Base-by-base conservation (phyloP, 768 basidiomycete genomes). In the Dendrothele bispora region DNA sequence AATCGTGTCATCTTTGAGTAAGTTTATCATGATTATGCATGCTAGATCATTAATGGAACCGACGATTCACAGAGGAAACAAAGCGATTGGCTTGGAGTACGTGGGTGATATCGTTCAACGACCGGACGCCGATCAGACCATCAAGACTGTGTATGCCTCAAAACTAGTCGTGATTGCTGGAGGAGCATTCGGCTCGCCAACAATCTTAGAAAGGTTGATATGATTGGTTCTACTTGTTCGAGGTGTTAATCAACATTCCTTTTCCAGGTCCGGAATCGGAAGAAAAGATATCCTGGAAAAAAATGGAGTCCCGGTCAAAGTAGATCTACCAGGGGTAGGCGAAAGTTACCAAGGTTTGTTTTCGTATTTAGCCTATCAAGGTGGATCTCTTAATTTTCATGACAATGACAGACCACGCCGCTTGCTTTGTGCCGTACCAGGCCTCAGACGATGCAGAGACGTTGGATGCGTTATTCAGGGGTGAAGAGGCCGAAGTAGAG, bases 321-420 rank as follows among this genome's bases (percentile, higher is more conserved):
- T 78, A 14, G 73, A 79, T 37, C 69, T 81, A 8, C 78, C 79
- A 1, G 73, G 74, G 20, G 80, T 84, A 2, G 80, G 82, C 3
- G 71, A 73, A 55, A 79, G 80, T 46, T 68, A 63, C 30, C 56
- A 59, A n/a, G 66, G 64, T 61, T 15, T 12, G 34, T 20, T 18
- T 39, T 25, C n/a, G n/a, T n/a, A n/a, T n/a, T n/a, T n/a, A n/a
- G n/a, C n/a, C 8, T 7, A 25, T 40, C 39, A 25, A 22, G n/a
- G 11, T 27, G 22, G 10, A 22, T 20, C 3, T 48, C 24, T 24
- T 3, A 36, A 26, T 36, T 27, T 20, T n/a, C 25, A 25, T 30
- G 28, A 18, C 17, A 30, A 27, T n/a, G n/a, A 63, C 49, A 68
- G 68, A 70, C 46, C 67, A 69, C 46, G 57, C 57, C 14, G 54